phyloP scores from a whole-genome alignment of 1,284 basidiomycete genomes.

The Mixia osmundae region DNA sequence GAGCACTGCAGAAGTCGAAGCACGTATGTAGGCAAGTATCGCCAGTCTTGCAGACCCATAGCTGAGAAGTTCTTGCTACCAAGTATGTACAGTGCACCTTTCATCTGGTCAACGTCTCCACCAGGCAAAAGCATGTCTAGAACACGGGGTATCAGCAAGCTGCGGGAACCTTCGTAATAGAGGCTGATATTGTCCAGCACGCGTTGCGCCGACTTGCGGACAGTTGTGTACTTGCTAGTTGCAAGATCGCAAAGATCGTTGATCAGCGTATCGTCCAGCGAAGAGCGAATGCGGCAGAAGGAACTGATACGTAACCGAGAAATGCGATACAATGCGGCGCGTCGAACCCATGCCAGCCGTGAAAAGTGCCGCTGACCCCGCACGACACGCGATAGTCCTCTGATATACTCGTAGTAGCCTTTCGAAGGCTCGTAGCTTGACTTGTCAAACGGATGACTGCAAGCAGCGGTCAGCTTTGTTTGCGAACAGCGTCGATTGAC shows the following conservation, averaged over 20 bases:
- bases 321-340: constrained; percentile 41
- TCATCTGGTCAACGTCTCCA: constrained; percentile 52
- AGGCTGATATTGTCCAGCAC: constrained; percentile 43
- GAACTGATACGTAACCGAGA: constrained; percentile 42
- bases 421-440: too few species aligned
- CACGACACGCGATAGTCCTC: too few species aligned
- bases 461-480: too few species aligned
- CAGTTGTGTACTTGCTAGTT: constrained; percentile 57
- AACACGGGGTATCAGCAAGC: constrained; percentile 22
- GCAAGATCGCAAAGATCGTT: constrained; percentile 57
- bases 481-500: constrained; percentile 18
- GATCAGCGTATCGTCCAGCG: constrained; percentile 55
- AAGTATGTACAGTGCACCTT: constrained; percentile 75
- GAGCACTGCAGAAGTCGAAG: constrained; percentile 56
- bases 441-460: too few species aligned
- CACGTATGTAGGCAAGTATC: constrained; percentile 41
- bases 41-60: constrained; percentile 33
- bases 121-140: constrained; percentile 36
- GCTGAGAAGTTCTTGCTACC: constrained; percentile 41
- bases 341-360: constrained; percentile 37
- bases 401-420: too few species aligned
- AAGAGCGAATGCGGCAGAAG: constrained; percentile 54
- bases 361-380: too few species aligned
- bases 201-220: constrained; percentile 45
- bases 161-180: constrained; percentile 60